Evolutionary conservation across 2,329 filamentous ascomycete species (phyloP), one percentile per base, ranked within the genome.

Genomic region (Tolypocladium ophioglossoides): DNA sequence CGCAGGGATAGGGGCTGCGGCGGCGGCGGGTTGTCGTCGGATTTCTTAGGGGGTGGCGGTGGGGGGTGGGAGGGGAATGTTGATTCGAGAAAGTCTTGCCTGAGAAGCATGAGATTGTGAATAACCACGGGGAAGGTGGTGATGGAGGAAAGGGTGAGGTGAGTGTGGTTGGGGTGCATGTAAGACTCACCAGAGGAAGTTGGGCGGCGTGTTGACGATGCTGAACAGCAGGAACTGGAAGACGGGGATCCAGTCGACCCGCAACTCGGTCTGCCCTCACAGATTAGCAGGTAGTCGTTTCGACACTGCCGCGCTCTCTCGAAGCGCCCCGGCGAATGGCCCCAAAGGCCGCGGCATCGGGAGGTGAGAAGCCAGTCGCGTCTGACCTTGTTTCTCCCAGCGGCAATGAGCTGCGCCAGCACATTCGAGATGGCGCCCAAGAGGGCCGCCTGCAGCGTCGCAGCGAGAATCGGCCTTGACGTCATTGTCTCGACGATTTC

Each of bases 191-290:
- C 90, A 96, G 62, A 89, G 66, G 65, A 90, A 89, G 71, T 96
- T 96, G 47, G 87, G 87, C 3, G 91, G 90, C 41, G 85, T 86
- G 68, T 79, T 85, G 56, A 95, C 66, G 37, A 88, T 65, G 59
- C 85, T 81, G 74, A 86, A 95, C 52, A 89, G 64, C 52, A 88
- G 72, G 70, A 95, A 96, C 66, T 91, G 87, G 61, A 91, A 72
- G 46, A 95, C 76, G 4, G 86, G 82, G 6, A 79, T 71, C 70
- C 78, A 78, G 69, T 91, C 81, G 61, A 95, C 73, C 27, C 73
- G 68, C 52, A 47, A 2, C 41, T 20, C 24, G 11, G 50, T 52
- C 50, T 52, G 9, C 38, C 2, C 49, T 14, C 50, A 6, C 24
- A 2, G 1, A 12, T 40, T 5, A 51, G 18, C 18, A 47, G 18